phyloP scores from a whole-genome alignment of 768 basidiomycete species.

The Boletellus emodensis region DNA sequence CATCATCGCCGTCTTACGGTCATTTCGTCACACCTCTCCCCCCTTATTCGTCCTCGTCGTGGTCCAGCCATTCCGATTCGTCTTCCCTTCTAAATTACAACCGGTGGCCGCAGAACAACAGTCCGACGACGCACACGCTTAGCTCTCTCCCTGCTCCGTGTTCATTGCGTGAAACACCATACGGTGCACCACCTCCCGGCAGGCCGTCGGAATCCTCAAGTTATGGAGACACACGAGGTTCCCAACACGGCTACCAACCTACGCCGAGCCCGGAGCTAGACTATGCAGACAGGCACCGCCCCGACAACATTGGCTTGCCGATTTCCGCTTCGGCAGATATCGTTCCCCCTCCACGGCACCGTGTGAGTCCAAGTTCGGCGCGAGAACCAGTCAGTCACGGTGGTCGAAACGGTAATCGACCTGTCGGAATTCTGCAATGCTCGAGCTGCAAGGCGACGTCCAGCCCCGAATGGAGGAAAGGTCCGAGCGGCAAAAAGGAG shows the following conservation, averaged over 20 bases:
- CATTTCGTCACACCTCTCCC: conserved; percentile 23
- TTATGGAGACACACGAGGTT: conserved; percentile 25
- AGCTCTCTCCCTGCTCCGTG: conserved; percentile 23
- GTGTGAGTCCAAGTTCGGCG: conserved; percentile 48
- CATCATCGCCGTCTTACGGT: conserved; percentile 26
- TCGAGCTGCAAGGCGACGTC: conserved; percentile 76
- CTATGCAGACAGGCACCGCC: conserved; percentile 35
- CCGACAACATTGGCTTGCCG: conserved; percentile 28
- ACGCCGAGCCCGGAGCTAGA: conserved; percentile 36
- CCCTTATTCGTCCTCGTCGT: conserved; percentile 27
- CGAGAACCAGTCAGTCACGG: conserved; percentile 40
- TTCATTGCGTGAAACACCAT: conserved; percentile 28
- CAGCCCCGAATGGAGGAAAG: conserved; percentile 91
- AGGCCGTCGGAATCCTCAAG: conserved; percentile 37
- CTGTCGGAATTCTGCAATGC: conserved; percentile 68
- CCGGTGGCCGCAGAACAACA: conserved; percentile 27
- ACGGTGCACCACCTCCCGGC: conserved; percentile 28
- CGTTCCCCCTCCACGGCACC: conserved; percentile 55
- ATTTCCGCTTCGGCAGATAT: conserved; percentile 38
- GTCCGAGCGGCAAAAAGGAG: conserved; percentile 86
- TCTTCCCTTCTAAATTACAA: conserved; percentile 30
- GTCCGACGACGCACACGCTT: conserved; percentile 28
- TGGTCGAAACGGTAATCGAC: conserved; percentile 53
- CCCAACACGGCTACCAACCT: conserved; percentile 37
- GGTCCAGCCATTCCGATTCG: conserved; percentile 28